Percentiles rank a stretch among this genome's conserved stretches.
Evolutionary conservation across 2,329 filamentous ascomycete genomes (phyloP).

Genomic region (Diaporthe sp.): DNA sequence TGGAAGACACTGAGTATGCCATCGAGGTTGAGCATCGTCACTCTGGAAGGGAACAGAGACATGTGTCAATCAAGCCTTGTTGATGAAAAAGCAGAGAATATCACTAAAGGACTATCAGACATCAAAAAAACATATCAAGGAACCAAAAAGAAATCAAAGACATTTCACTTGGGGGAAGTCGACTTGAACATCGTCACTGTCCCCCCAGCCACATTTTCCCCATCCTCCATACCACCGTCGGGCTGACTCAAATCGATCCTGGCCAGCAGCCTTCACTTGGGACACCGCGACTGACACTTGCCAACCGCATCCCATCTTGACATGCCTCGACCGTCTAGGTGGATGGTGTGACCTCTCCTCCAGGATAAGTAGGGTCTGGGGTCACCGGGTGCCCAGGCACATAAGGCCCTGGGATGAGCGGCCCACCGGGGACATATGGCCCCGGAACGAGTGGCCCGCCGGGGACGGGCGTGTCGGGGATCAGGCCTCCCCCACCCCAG

Average conservation of each 20-base stretch:
- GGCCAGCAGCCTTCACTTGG: not conserved
- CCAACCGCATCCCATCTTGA: not conserved
- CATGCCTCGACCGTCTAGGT: conserved; percentile 7
- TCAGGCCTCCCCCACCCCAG: conserved; percentile 13
- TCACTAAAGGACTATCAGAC: conserved; percentile 3
- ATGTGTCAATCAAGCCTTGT: conserved; percentile 49
- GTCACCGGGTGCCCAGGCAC: conserved; percentile 39
- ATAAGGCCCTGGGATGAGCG: conserved; percentile 49
- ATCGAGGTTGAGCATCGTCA: not conserved
- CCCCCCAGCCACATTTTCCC: conserved; percentile 18
- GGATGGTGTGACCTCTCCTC: conserved; percentile 45
- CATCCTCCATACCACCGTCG: not conserved
- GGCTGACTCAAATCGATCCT: not conserved
- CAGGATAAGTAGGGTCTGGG: conserved; percentile 50
- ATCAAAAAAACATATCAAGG: not conserved
- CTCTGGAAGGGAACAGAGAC: not conserved
- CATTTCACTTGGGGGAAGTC: not conserved
- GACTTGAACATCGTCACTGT: conserved; percentile 29
- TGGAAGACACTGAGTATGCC: not conserved
- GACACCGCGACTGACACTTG: conserved; percentile 1
- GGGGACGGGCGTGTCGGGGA: conserved; percentile 40
- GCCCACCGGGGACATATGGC: conserved; percentile 49
- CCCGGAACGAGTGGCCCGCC: conserved; percentile 41
- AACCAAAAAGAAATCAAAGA: not conserved
- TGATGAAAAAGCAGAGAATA: conserved; percentile 36